Base-by-base conservation (phyloP, 306 rosid genomes). In the Rosa chinensis region DNA sequence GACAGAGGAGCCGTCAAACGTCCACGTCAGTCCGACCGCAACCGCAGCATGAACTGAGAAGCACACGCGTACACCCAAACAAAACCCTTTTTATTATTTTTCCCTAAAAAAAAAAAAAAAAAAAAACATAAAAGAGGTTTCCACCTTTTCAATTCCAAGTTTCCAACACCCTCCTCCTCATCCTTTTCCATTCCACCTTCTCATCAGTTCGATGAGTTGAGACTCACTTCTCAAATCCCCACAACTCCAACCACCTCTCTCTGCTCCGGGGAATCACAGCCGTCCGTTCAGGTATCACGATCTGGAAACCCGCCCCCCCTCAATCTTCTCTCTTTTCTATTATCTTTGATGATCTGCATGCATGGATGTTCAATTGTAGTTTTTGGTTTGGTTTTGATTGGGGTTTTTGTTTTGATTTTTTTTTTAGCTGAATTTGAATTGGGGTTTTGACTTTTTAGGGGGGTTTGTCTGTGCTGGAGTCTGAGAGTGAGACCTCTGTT, bases 381-480 rank as follows among this genome's bases (percentile, higher is more conserved):
- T 66, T 37, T 35, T 1, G 37, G 18, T 32, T 5, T 63, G 13
- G 5, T 32, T 32, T 63, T 16, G 61, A 6, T 21, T 43, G 9
- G 28, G 47, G 12, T 14, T 68, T 68, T 17, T 9, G 53, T 45
- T 12, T 70, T 14, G 12, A 2, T 49, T 45, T 21, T 12, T 12
- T 5, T 42, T 64, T 0, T 11, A 17, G 72, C 58, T 76, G 66
- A 32, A 32, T 32, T 2, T 32, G 37, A 32, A 50, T 10, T 58
- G 35, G 45, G 25, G 72, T 11, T 67, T 76, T 47, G 72, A 44
- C 68, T 64, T 64, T 50, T 21, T 64, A 35, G 73, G 80, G 80
- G 72, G 20, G 17, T 76, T 47, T 47, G 72, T 28, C 47, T 43
- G 6, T 45, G 25, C 10, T n/a, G 45, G 52, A 59, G 66, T 10